Conservation (phyloP, 2,329 filamentous ascomycete genomes). For the Tolypocladium pustulatum region DNA sequence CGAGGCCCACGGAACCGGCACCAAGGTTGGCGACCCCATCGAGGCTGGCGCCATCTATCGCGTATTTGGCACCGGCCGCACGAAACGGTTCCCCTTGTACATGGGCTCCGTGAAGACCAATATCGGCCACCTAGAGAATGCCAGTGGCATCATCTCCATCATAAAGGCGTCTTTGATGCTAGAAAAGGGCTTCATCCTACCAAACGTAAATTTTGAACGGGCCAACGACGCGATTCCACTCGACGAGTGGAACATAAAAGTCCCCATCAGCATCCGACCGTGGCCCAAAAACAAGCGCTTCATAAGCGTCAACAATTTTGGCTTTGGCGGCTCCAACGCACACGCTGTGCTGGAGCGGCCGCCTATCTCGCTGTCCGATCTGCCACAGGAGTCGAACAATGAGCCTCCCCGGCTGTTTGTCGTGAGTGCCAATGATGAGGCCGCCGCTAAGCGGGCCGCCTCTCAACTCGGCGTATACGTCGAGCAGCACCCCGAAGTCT, state of each 20-base stretch:
- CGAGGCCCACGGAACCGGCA: conserved; percentile 48
- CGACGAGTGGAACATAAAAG: conserved; percentile 38
- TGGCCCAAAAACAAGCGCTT: conserved; percentile 39
- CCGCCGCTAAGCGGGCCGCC: conserved; percentile 18
- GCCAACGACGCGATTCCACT: conserved; percentile 38
- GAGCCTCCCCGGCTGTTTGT: conserved; percentile 27
- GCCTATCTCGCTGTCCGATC: conserved; percentile 1
- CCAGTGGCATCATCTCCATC: conserved; percentile 38
- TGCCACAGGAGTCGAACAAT: neutral
- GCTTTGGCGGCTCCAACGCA: conserved; percentile 34
- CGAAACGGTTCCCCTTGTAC: conserved; percentile 29
- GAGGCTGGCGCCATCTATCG: conserved; percentile 38
- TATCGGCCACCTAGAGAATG: conserved; percentile 41
- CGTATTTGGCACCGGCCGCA: conserved; percentile 28
- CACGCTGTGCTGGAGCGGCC: conserved; percentile 26
- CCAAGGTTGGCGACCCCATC: conserved; percentile 43
- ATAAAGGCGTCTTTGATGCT: conserved; percentile 43
- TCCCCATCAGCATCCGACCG: conserved; percentile 30
- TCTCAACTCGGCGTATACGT: conserved; percentile 25
- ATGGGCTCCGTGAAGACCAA: conserved; percentile 41
- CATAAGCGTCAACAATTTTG: conserved; percentile 39
- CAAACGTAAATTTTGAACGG: conserved; percentile 38
- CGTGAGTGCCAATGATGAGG: conserved; percentile 27
- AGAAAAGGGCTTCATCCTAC: conserved; percentile 37
- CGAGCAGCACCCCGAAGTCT: conserved; percentile 30